Evolutionary conservation across 1,284 basidiomycete species (phyloP).

Genomic region (Puccinia brachypodii): DNA sequence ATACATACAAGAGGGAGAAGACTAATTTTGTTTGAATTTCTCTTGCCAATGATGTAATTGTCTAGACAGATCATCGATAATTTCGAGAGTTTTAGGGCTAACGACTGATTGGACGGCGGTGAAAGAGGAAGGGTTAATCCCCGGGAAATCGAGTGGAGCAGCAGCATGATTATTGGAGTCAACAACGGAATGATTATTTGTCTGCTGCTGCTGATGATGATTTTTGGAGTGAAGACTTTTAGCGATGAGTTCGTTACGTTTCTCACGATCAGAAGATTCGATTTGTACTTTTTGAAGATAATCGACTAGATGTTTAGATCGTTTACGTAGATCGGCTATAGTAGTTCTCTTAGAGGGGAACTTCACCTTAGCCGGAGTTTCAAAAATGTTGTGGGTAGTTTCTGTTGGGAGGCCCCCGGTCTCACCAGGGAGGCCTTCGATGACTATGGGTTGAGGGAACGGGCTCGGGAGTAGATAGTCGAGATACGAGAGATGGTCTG

Average conservation of each 20-base stretch:
- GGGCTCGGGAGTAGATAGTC: constrained; percentile 77
- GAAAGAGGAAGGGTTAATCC: not conserved
- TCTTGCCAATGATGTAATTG: constrained; percentile 84
- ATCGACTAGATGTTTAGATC: constrained; percentile 84
- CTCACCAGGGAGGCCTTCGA: constrained; percentile 59
- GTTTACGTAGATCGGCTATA: constrained; percentile 93
- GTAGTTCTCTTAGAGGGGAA: constrained; percentile 94
- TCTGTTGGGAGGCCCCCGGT: no score
- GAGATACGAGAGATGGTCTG: constrained; percentile 88
- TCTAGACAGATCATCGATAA: constrained; percentile 84
- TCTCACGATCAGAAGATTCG: constrained; percentile 57
- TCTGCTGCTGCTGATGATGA: constrained; percentile 58
- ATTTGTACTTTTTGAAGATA: constrained; percentile 65
- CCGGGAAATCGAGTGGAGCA: no score
- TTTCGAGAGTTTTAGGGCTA: constrained; percentile 64
- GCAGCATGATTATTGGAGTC: not conserved
- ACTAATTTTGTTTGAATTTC: constrained; percentile 59
- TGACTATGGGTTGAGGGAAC: constrained; percentile 72
- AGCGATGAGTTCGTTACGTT: constrained; percentile 61
- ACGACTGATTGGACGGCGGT: not conserved
- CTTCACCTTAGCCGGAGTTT: constrained; percentile 85
- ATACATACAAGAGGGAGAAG: not conserved
- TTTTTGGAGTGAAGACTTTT: constrained; percentile 74
- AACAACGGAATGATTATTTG: constrained; percentile 45
- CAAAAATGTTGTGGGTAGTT: constrained; percentile 58